phyloP scores from a whole-genome alignment of 441 rosid species.

The Pelargonium myrrhifolium region DNA sequence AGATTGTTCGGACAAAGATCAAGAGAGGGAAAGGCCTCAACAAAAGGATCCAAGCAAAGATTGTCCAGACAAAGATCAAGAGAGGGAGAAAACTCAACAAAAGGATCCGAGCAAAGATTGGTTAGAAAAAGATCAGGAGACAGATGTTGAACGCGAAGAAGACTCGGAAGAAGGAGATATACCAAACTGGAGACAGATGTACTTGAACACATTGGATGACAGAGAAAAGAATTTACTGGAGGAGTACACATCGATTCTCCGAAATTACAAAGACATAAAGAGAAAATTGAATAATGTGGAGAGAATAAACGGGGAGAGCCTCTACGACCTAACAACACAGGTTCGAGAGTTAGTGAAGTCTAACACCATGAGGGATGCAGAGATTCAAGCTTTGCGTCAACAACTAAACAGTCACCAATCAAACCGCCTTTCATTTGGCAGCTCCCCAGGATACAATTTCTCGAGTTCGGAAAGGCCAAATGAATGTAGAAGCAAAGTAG shows the following conservation, averaged over 20 bases:
- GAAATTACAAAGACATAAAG: conserved; percentile 67
- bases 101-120: too few relatives aligned
- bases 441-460: not conserved
- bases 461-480: conserved; percentile 22
- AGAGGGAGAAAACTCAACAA: too few relatives aligned
- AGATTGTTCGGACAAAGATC: too few relatives aligned
- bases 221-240: conserved; percentile 49
- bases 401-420: conserved; percentile 52
- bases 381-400: conserved; percentile 40
- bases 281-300: conserved; percentile 45
- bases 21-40: too few relatives aligned
- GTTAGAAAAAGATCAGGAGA: too few relatives aligned
- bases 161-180: not conserved
- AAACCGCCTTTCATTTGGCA: conserved; percentile 8
- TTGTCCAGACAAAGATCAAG: too few relatives aligned
- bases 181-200: not conserved
- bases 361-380: conserved; percentile 60
- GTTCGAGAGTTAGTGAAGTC: conserved; percentile 39
- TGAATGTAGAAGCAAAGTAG: conserved; percentile 29
- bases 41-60: too few relatives aligned
- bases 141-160: not conserved
- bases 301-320: conserved; percentile 29
- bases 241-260: conserved; percentile 58
- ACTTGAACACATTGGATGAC: conserved; percentile 17
- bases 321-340: conserved; percentile 26